Percentiles rank a stretch among this genome's conserved stretches.
Conservation (phyloP, 2,329 filamentous ascomycete species). For the Alternaria tenuissima region DNA sequence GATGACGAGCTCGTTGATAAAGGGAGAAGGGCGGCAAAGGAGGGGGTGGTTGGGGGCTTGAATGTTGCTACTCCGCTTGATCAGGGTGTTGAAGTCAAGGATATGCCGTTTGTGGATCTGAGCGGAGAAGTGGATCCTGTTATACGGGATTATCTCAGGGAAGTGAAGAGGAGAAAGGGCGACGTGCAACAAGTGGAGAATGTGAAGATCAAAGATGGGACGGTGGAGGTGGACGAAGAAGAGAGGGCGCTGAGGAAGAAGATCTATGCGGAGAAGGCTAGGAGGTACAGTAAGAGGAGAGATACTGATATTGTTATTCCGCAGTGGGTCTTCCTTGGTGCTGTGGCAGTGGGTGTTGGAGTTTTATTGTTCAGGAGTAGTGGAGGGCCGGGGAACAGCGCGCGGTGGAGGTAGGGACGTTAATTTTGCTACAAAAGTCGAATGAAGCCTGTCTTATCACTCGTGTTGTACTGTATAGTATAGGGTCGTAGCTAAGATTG, state of each 20-base stretch:
- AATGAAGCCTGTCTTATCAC: too few relatives aligned
- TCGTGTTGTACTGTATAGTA: too few relatives aligned
- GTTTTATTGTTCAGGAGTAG: background rate
- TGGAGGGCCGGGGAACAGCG: background rate
- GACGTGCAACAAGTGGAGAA: background rate
- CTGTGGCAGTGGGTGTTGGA: background rate
- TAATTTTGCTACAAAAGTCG: too few relatives aligned
- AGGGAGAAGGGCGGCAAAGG: conserved; percentile 16
- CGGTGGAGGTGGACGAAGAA: background rate
- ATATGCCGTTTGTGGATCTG: conserved; percentile 35
- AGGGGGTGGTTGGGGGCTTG: conserved; percentile 33
- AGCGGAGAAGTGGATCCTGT: conserved; percentile 32
- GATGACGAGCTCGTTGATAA: conserved; percentile 1
- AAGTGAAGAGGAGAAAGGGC: background rate
- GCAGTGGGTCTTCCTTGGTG: conserved; percentile 5
- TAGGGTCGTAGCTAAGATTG: too few relatives aligned
- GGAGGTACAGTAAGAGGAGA: background rate
- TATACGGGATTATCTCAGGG: conserved; percentile 30
- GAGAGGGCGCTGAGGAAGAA: background rate
- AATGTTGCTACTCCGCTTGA: conserved; percentile 46
- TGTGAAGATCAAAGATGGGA: background rate
- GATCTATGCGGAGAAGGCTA: background rate
- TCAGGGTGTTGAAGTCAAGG: conserved; percentile 27
- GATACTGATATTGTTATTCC: background rate
- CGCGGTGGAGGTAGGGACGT: too few relatives aligned